Base-by-base conservation (phyloP, 106 monocot genomes). In the Acorus gramineus region DNA sequence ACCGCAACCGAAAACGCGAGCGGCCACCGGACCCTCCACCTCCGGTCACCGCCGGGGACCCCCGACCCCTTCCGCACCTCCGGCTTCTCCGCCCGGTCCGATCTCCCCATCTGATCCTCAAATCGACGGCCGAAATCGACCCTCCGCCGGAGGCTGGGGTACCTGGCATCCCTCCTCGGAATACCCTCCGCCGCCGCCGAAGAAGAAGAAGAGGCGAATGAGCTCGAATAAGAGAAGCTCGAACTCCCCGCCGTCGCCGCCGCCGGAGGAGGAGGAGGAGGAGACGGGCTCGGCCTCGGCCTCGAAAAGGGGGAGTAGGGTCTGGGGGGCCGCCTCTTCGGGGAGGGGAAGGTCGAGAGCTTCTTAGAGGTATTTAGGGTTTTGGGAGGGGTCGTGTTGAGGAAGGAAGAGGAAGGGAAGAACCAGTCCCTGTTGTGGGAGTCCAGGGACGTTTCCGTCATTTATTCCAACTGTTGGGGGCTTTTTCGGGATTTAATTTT, bases 361-460 rank as follows among this genome's bases (percentile, higher is more conserved):
- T 56, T 55, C 42, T 66, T 28, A 28, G 28, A 28, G 28, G 28
- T 1, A 28, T 28, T 28, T 67, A 4, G 73, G 73, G 49, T 61
- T 77, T 46, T 7, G 54, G 68, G 74, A 58, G 53, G 10, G 47
- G 71, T 5, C 51, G 52, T 43, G 75, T 61, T 63, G 68, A 57
- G 42, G 55, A 11, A 59, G 42, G 77, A 69, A 47, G 77, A 61
- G 46, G 77, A 70, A 47, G 77, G 74, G 69, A 85, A 85, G 69
- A 81, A 80, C 85, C 85, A 85, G 57, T 85, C 85, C 58, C 58
- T 58, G 58, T 3, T 58, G 12, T 28, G 28, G 28, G 28, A 28
- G 28, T 28, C 28, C 28, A 28, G 28, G 28, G 28, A 28, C 28
- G 28, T 28, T 28, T 28, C 28, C 28, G 28, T 28, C 28, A 28